Evolutionary conservation across 225 moss, liverwort and hornwort species (phyloP).

Genomic region (Climacium dendroides): DNA sequence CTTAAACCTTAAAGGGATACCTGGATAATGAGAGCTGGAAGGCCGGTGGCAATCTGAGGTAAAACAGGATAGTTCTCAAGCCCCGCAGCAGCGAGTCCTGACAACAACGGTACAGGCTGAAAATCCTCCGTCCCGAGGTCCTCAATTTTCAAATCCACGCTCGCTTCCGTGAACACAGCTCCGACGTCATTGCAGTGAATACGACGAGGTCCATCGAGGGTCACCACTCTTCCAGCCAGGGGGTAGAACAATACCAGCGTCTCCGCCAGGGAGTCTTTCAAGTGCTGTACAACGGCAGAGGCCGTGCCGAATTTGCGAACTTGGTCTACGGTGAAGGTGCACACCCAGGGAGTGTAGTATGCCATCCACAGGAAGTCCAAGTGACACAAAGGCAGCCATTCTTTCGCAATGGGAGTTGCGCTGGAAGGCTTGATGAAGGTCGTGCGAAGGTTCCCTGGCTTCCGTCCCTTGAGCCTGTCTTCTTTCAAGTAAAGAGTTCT

Average conservation of each 20-base stretch:
- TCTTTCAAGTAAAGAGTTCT: neutral
- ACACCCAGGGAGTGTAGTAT: slow-evolving; percentile 16
- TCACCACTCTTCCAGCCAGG: slow-evolving; percentile 16
- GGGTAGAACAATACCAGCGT: slow-evolving; percentile 19
- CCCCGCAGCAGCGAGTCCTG: slow-evolving; percentile 10
- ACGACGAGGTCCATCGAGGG: neutral
- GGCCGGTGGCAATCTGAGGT: neutral
- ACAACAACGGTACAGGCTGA: slow-evolving; percentile 7
- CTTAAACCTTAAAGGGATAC: neutral
- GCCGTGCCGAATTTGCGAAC: neutral
- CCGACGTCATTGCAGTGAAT: slow-evolving; percentile 26
- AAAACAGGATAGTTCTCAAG: neutral
- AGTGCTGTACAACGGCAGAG: neutral
- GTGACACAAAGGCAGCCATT: slow-evolving; percentile 9
- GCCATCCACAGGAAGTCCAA: neutral
- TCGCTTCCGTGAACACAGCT: slow-evolving; percentile 19
- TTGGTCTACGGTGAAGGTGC: slow-evolving; percentile 1
- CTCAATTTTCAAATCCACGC: neutral
- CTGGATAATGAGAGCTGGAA: slow-evolving; percentile 18
- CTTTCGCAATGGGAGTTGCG: neutral
- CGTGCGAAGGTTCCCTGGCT: neutral
- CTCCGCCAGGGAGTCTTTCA: slow-evolving; percentile 11
- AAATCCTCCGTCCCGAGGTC: slow-evolving; percentile 15
- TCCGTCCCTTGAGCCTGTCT: slow-evolving; percentile 10
- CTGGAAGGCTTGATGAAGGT: slow-evolving; percentile 11